Evolutionary conservation across 1,284 basidiomycete genomes (phyloP), one percentile per base, ranked within the genome.

Genomic region (Fomitopsis pinicola): DNA sequence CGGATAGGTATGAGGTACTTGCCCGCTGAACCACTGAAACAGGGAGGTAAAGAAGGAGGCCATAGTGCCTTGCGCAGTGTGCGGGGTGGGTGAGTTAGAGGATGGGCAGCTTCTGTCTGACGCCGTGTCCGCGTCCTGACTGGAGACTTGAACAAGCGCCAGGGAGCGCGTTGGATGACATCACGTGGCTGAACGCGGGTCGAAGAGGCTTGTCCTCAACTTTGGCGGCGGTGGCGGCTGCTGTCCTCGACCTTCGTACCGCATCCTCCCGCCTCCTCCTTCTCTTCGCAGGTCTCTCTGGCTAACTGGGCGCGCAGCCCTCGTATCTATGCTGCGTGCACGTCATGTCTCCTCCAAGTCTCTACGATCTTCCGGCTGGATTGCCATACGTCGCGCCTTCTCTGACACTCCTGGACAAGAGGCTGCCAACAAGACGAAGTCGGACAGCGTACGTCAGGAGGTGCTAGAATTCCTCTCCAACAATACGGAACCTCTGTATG

Each of bases 21-120:
- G 84, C 88, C 87, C 82, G 66, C 77, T 78, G 60, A 91, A 76
- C 88, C 89, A 91, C 62, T 84, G 78, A 64, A 94, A 78, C 48
- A 94, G 64, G 17, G 87, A 83, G 8, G 83, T 74, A 66, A 94
- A 85, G 69, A 92, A 82, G 59, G 80, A 78, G 59, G 84, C 73
- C 88, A 91, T 89, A 33, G 42, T 59, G 42, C 14, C 46, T 28
- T 15, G 12, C 35, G 50, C 28, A 30, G 22, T 28, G 28, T 44
- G n/a, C 17, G 6, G n/a, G 35, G 5, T n/a, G 38, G 42, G 22
- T 30, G 38, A 42, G 36, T 22, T 42, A 28, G 36, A 30, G 54
- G 36, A 28, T 5, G 9, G 9, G 30, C 28, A 22, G 52, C 30
- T 54, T 12, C 19, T 42, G 42, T n/a, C 42, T 19, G 42, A 5